A percentile compares a stretch with the other conserved stretches of the same genome.
Evolutionary conservation across 73 alveolate species (phyloP).

Genomic region (Blepharisma japonicum): DNA sequence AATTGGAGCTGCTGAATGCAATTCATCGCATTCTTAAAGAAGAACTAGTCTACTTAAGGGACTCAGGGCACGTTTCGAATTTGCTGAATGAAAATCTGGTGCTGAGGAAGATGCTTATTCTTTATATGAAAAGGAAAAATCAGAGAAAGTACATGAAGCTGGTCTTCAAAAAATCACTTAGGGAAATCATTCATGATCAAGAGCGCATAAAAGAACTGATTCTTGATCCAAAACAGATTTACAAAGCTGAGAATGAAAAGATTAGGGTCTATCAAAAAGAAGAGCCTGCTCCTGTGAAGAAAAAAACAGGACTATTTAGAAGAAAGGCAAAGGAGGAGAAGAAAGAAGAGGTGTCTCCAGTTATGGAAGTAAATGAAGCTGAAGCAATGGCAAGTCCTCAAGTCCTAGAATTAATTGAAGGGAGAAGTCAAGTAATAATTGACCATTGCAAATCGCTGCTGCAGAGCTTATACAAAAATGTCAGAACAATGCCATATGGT

Average conservation of each 20-base stretch:
- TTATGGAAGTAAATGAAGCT: constrained; percentile 4
- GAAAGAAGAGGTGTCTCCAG: neutral
- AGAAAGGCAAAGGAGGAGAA: neutral
- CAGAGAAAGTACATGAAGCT: constrained; percentile 28
- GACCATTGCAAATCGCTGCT: constrained; percentile 22
- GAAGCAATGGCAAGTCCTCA: constrained; percentile 1
- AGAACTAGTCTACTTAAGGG: neutral
- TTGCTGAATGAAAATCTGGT: constrained; percentile 2
- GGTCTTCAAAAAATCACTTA: neutral
- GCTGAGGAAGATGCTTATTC: constrained; percentile 6
- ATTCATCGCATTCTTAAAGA: constrained; percentile 10
- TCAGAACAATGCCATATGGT: constrained; percentile 26
- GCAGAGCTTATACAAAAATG: constrained; percentile 11
- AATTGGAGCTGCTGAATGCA: constrained; percentile 5
- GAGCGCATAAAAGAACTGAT: constrained; percentile 9
- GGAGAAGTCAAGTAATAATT: neutral
- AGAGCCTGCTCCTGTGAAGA: constrained; percentile 5
- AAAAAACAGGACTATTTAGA: neutral
- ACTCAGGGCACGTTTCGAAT: neutral
- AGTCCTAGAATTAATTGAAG: neutral
- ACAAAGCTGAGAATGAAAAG: constrained; percentile 4
- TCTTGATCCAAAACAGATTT: constrained; percentile 3
- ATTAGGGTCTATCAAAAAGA: neutral
- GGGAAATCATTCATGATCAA: constrained; percentile 18
- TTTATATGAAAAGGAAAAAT: constrained; percentile 26